phyloP scores from a whole-genome alignment of 805 yeast species.

The Ogataea nonfermentans region DNA sequence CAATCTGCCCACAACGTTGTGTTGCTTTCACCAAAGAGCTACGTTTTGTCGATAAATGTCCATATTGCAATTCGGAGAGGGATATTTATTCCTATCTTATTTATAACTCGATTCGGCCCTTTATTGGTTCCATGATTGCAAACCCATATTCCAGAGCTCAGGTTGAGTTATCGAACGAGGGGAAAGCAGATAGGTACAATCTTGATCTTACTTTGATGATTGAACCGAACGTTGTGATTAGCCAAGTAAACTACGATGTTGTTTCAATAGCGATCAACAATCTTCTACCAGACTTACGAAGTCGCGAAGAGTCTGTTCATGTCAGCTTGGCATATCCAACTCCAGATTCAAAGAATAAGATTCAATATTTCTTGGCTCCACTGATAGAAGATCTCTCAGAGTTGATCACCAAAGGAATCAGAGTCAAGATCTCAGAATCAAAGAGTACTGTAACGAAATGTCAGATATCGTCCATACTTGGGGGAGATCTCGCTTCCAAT shows the following conservation, averaged over 20 bases:
- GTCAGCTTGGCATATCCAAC: constrained; percentile 14
- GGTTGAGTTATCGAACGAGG: constrained; percentile 7
- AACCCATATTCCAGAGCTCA: constrained; percentile 15
- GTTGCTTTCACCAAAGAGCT: constrained; percentile 17
- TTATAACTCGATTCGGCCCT: constrained; percentile 15
- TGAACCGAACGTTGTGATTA: constrained; percentile 5
- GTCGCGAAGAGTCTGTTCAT: constrained; percentile 15
- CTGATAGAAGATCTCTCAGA: constrained; percentile 15
- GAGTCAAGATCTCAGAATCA: constrained; percentile 1
- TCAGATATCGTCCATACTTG: constrained; percentile 10
- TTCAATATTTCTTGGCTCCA: constrained; percentile 17
- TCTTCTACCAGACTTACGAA: constrained; percentile 5
- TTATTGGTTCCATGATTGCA: constrained; percentile 13
- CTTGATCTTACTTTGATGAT: constrained; percentile 9
- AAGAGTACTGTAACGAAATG: constrained; percentile 1
- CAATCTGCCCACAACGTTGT: constrained; percentile 13
- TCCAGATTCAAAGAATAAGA: constrained; percentile 7
- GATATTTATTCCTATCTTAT: constrained; percentile 10
- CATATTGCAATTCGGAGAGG: constrained; percentile 8
- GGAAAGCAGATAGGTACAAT: constrained; percentile 1
- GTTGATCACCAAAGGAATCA: constrained; percentile 11
- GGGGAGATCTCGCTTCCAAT: constrained; percentile 15
- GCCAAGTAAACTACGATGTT: constrained; percentile 6
- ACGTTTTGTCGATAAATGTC: constrained; percentile 4
- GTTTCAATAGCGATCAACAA: constrained; percentile 15